phyloP scores from a whole-genome alignment of 106 monocot species.

The Allium fistulosum region DNA sequence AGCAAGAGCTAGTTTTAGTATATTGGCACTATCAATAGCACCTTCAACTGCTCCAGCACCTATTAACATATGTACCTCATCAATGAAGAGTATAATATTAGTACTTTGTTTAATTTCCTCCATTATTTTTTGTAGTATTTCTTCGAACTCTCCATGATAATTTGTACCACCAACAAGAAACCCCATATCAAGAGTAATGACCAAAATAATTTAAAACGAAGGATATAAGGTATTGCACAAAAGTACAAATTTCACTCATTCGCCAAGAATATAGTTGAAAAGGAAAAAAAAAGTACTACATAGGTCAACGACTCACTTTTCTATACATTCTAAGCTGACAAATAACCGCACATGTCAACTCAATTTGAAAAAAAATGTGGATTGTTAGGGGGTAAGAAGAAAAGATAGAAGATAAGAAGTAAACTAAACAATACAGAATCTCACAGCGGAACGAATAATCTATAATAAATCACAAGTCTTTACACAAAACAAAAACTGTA shows the following conservation, averaged over 20 bases:
- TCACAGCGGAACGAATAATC: too few relatives aligned
- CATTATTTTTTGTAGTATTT: constrained; percentile 24
- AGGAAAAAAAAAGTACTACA: not conserved
- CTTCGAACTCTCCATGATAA: constrained; percentile 31
- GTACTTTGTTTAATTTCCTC: constrained; percentile 30
- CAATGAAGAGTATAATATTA: constrained; percentile 31
- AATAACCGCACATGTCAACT: too few relatives aligned
- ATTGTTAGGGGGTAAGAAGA: too few relatives aligned
- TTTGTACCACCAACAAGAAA: constrained; percentile 29
- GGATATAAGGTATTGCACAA: not conserved
- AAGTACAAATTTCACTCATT: not conserved
- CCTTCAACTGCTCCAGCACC: constrained; percentile 29
- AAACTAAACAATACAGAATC: too few relatives aligned
- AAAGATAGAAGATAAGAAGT: too few relatives aligned
- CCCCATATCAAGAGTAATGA: constrained; percentile 29
- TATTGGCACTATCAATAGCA: constrained; percentile 28
- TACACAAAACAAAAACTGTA: too few relatives aligned
- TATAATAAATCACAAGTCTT: too few relatives aligned
- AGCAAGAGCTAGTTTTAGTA: constrained; percentile 26
- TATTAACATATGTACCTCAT: constrained; percentile 30
- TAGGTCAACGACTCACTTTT: too few relatives aligned
- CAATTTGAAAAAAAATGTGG: too few relatives aligned
- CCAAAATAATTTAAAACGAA: not conserved
- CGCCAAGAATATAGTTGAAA: not conserved
- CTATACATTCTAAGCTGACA: too few relatives aligned